These are phyloP conservation scores for Diaporthe velutina DNA, from an alignment of 2,329 filamentous ascomycete species.

Conservation along the genomic window DNA sequence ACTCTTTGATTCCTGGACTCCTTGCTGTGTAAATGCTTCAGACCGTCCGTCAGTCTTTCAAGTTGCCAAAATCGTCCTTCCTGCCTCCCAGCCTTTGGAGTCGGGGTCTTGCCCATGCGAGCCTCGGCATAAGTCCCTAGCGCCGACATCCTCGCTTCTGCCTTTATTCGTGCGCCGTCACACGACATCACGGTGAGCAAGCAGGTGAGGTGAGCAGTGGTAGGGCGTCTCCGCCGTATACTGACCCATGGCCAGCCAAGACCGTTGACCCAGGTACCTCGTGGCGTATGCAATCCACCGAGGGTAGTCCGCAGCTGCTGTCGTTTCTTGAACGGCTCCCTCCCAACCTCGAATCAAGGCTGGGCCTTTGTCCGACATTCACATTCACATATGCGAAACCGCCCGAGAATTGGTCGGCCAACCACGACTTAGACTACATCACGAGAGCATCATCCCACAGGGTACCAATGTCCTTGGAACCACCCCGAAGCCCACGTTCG, in stretches of 20 bases:
- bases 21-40: too few species aligned
- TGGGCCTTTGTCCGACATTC: neutral
- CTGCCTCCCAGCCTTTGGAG: neutral
- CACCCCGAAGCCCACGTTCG: slow-evolving; percentile 8
- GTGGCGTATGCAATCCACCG: neutral
- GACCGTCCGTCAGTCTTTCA: neutral
- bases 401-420: neutral
- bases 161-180: slow-evolving; percentile 20
- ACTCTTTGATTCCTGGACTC: neutral
- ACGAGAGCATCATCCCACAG: neutral
- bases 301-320: neutral
- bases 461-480: neutral
- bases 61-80: neutral
- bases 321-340: neutral
- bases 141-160: slow-evolving; percentile 20
- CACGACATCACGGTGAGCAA: slow-evolving; percentile 20
- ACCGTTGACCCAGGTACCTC: neutral
- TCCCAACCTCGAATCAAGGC: neutral
- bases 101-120: neutral
- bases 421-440: neutral
- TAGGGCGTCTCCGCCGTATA: neutral
- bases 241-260: slow-evolving; percentile 15
- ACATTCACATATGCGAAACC: slow-evolving; percentile 8
- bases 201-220: slow-evolving; percentile 29
- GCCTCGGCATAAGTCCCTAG: neutral